Conservation (phyloP, 2,329 filamentous ascomycete species). For the Aspergillus intermedius region DNA sequence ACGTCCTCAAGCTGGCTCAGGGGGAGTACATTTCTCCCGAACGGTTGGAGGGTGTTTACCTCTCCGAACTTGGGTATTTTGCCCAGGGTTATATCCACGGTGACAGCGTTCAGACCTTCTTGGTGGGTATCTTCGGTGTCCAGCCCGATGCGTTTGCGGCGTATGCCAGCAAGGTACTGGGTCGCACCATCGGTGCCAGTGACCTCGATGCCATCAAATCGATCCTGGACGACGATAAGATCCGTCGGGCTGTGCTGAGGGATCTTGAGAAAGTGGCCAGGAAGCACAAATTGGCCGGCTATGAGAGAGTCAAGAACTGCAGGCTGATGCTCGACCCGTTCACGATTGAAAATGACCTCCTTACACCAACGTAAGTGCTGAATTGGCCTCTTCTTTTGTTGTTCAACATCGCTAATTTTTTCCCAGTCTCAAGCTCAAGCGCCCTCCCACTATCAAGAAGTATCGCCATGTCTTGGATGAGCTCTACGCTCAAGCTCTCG, state of each 20-base stretch:
- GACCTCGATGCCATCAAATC: constrained; percentile 63
- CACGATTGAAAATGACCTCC: constrained; percentile 81
- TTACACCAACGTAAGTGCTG: constrained; percentile 44
- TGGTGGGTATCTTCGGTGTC: constrained; percentile 83
- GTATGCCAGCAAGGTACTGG: constrained; percentile 71
- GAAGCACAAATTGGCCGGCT: constrained; percentile 85
- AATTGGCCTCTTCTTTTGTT: not conserved
- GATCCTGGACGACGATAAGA: constrained; percentile 61
- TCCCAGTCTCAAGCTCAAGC: constrained; percentile 62
- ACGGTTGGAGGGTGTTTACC: constrained; percentile 89
- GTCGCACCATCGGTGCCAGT: constrained; percentile 55
- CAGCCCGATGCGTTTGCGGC: constrained; percentile 76
- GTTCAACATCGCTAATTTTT: constrained; percentile 11
- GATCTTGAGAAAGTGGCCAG: constrained; percentile 72
- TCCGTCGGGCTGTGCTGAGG: constrained; percentile 68
- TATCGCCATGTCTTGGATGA: constrained; percentile 54
- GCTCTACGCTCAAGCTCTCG: constrained; percentile 53
- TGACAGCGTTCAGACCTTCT: constrained; percentile 69
- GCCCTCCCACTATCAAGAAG: constrained; percentile 59
- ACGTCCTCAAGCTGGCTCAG: constrained; percentile 96
- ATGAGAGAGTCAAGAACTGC: constrained; percentile 71
- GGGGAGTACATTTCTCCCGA: constrained; percentile 98
- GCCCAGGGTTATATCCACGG: constrained; percentile 85
- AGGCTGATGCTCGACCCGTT: constrained; percentile 82
- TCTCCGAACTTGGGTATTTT: constrained; percentile 72